phyloP scores from a whole-genome alignment of 331 rosid genomes.

The Malus hybrid region DNA sequence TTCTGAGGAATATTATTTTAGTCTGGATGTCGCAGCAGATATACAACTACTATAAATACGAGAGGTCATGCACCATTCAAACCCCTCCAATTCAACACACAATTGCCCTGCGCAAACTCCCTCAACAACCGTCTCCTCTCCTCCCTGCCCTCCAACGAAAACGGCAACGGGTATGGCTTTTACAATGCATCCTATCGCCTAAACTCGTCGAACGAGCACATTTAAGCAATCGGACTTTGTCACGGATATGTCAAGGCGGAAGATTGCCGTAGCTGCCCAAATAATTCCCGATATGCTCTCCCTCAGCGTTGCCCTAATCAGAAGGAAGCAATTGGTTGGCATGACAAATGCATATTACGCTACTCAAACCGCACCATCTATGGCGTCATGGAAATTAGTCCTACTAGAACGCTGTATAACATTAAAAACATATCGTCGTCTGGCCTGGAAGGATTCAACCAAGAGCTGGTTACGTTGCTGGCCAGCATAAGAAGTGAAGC shows the following conservation, averaged over 20 bases:
- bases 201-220: slow-evolving; percentile 4
- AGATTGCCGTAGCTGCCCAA: not conserved
- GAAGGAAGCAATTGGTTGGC: slow-evolving; percentile 43
- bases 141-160: slow-evolving; percentile 13
- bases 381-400: not conserved
- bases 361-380: slow-evolving; percentile 17
- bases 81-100: too few species aligned
- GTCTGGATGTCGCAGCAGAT: too few species aligned
- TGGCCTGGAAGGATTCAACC: not conserved
- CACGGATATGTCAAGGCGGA: slow-evolving; percentile 19
- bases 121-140: slow-evolving; percentile 17
- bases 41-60: too few species aligned
- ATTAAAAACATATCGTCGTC: not conserved
- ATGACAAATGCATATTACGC: slow-evolving; percentile 26
- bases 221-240: slow-evolving; percentile 36
- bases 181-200: slow-evolving; percentile 26
- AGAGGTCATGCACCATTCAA: too few species aligned
- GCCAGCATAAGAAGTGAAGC: slow-evolving; percentile 11
- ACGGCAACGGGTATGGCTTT: slow-evolving; percentile 27
- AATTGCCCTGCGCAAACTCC: too few species aligned
- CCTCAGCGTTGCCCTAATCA: slow-evolving; percentile 6
- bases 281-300: not conserved
- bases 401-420: not conserved
- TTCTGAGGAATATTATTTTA: too few species aligned
- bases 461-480: not conserved